Evolutionary conservation across 2,329 filamentous ascomycete genomes (phyloP).

Genomic region (Chrysoporthe puriensis): DNA sequence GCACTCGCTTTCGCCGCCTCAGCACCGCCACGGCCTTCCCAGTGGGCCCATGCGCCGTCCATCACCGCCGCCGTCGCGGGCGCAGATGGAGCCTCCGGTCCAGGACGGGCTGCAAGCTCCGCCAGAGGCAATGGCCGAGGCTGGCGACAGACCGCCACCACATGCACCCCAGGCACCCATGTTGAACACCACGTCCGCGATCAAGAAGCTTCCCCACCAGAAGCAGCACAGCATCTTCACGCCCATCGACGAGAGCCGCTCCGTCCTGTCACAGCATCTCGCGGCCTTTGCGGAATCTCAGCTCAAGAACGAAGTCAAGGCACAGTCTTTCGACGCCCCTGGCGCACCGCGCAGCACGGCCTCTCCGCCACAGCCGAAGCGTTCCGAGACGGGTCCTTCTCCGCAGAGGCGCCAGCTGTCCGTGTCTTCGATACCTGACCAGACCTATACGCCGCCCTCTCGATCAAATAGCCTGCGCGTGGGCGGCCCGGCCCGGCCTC

Average conservation of each 20-base stretch:
- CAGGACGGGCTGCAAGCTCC: conserved; percentile 55
- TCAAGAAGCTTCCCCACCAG: conserved; percentile 70
- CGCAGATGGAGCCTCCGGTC: conserved; percentile 47
- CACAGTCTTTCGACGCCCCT: conserved; percentile 62
- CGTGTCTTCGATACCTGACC: conserved; percentile 68
- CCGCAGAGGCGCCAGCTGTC: conserved; percentile 54
- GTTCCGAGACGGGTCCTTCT: conserved; percentile 53
- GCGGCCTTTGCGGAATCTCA: conserved; percentile 64
- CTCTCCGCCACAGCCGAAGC: conserved; percentile 59
- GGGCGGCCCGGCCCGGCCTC: conserved; percentile 70
- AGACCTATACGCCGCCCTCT: conserved; percentile 69
- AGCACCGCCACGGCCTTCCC: conserved; percentile 56
- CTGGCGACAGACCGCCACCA: conserved; percentile 45
- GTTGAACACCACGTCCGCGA: conserved; percentile 54
- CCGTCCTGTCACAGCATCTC: conserved; percentile 83
- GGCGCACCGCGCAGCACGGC: conserved; percentile 56
- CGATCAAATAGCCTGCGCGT: conserved; percentile 77
- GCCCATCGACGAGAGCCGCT: conserved; percentile 90
- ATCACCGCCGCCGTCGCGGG: conserved; percentile 57
- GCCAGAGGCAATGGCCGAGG: conserved; percentile 50
- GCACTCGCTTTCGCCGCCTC: conserved; percentile 63
- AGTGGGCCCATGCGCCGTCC: conserved; percentile 51
- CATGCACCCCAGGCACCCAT: conserved; percentile 51
- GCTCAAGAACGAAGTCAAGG: conserved; percentile 40
- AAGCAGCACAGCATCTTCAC: conserved; percentile 96